phyloP scores from a whole-genome alignment of 169 alveolate species.

The Babesia divergens region DNA sequence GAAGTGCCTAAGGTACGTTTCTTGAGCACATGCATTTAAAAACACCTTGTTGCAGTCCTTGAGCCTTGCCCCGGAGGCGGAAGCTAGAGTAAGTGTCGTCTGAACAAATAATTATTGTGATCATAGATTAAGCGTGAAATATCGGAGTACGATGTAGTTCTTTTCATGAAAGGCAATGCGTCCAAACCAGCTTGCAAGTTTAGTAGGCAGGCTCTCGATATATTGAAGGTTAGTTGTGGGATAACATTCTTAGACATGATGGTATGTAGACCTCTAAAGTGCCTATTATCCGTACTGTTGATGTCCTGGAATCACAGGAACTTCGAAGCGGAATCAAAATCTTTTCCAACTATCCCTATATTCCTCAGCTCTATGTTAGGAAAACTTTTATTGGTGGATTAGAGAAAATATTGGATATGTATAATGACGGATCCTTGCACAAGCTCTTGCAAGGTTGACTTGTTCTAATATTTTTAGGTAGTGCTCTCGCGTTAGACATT shows the following conservation, averaged over 20 bases:
- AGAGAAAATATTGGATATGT: slow-evolving; percentile 85
- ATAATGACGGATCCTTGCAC: slow-evolving; percentile 79
- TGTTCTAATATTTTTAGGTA: too few species aligned
- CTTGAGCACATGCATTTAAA: neutral
- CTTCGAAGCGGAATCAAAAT: slow-evolving; percentile 83
- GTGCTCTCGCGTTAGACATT: too few species aligned
- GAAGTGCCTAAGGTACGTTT: slow-evolving; percentile 18
- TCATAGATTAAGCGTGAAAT: slow-evolving; percentile 58
- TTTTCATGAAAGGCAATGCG: slow-evolving; percentile 83
- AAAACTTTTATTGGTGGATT: slow-evolving; percentile 88
- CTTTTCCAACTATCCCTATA: slow-evolving; percentile 88
- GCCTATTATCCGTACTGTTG: slow-evolving; percentile 75
- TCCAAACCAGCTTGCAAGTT: slow-evolving; percentile 74
- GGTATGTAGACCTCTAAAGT: slow-evolving; percentile 54
- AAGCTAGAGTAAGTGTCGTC: slow-evolving; percentile 14
- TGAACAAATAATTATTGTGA: neutral
- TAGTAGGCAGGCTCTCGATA: slow-evolving; percentile 76
- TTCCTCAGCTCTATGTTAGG: slow-evolving; percentile 87
- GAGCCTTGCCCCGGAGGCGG: slow-evolving; percentile 34
- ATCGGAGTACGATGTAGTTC: slow-evolving; percentile 65
- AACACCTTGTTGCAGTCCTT: neutral
- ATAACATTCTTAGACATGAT: neutral
- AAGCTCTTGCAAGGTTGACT: slow-evolving; percentile 49
- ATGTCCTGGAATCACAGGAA: slow-evolving; percentile 79
- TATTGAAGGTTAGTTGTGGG: slow-evolving; percentile 58